Evolutionary conservation across 2,329 filamentous ascomycete genomes (phyloP), one percentile per base, ranked within the genome.

Genomic region (Metarhizium humberi): DNA sequence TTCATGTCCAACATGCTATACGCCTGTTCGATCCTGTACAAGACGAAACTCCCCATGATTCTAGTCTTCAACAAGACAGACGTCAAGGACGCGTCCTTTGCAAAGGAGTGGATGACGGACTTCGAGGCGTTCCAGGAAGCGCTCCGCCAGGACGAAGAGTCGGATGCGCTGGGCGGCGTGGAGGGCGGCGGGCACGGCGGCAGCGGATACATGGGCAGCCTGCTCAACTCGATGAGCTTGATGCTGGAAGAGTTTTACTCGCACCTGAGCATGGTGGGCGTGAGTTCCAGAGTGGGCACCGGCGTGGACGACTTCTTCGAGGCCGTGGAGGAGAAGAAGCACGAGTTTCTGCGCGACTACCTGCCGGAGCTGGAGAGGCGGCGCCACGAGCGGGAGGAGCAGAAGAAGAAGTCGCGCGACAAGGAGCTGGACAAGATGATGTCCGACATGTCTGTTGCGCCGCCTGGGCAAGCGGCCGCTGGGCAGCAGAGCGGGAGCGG

Each of bases 1-100:
- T 99, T 99, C 73, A 99, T 99, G 94, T 95, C 89, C 69, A 99
- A 99, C 74, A 99, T 99, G 94, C 85, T 99, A 47, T 99, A 99
- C 71, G 94, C 94, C 25, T 97, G 94, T 78, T 95, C 89, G 57
- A 99, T 99, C 60, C 81, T 99, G 16, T 99, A 99, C 81, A 97
- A 97, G 77, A 97, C 92, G 2, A 96, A 95, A 69, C 78, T 99
- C 0, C 94, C 94, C 29, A 99, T 99, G 94, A 95, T 99, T 54
- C 76, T 99, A 7, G 94, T 99, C 11, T 97, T 99, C 79, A 99
- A 99, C 78, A 99, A 99, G 76, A 96, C 92, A 0, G 94, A 99
- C 66, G 90, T 95, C 46, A 90, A 95, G 69, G 88, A 95, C 65
- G 90, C 91, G 0, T 81, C 82, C 30, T 96, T 96, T 66, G 94